These are phyloP conservation scores for Helenozyma baotianmanensis DNA, from an alignment of 805 yeast species.

Conservation along the genomic window DNA sequence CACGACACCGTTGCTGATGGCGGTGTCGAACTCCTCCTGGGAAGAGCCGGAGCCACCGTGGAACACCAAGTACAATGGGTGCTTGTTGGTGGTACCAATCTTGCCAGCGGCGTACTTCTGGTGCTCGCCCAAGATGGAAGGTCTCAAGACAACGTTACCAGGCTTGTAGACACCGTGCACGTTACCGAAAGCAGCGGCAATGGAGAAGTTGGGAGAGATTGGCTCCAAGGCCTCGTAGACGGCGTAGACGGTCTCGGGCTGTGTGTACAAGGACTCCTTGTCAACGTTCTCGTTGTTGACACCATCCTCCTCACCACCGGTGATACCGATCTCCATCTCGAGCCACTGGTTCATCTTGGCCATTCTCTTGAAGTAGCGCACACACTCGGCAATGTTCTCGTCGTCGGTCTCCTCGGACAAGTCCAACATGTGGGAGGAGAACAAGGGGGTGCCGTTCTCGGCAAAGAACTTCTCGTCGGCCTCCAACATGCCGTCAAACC, in stretches of 20 bases:
- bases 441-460: slow-evolving; percentile 87
- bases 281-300: slow-evolving; percentile 95
- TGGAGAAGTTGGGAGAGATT: slow-evolving; percentile 96
- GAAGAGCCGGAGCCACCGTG: slow-evolving; percentile 99
- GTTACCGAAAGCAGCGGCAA: slow-evolving; percentile 99
- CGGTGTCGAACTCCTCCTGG: slow-evolving; percentile 85
- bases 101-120: slow-evolving; percentile 81
- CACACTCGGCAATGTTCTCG: slow-evolving; percentile 92
- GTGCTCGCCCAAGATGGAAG: slow-evolving; percentile 92
- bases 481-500: slow-evolving; percentile 97
- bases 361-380: slow-evolving; percentile 90
- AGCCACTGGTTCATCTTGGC: slow-evolving; percentile 94
- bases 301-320: slow-evolving; percentile 99
- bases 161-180: slow-evolving; percentile 99
- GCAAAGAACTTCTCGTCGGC: slow-evolving; percentile 94
- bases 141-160: slow-evolving; percentile 92
- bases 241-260: slow-evolving; percentile 88
- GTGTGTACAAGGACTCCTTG: slow-evolving; percentile 85
- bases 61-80: slow-evolving; percentile 95
- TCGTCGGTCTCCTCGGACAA: slow-evolving; percentile 95
- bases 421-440: slow-evolving; percentile 99
- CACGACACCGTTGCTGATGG: slow-evolving; percentile 90
- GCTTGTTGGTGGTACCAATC: slow-evolving; percentile 46
- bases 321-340: slow-evolving; percentile 99
- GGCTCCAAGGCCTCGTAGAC: slow-evolving; percentile 87